Base-by-base conservation (phyloP, 1,284 basidiomycete species). In the Marasmius oreades region DNA sequence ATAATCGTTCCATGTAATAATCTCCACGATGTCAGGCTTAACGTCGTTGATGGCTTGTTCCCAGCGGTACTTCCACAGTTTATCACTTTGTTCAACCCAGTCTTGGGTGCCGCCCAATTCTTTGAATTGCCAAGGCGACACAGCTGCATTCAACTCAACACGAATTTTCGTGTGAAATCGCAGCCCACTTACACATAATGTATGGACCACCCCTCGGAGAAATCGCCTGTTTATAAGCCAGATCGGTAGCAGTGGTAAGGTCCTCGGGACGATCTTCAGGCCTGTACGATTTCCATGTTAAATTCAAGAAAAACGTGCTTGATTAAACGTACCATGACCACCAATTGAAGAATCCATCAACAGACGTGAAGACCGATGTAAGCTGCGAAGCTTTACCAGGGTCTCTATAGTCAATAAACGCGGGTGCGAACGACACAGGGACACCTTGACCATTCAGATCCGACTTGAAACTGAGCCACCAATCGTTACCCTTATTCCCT, bases 111-210 rank as follows among this genome's bases (percentile, higher is more conserved):
- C 61, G 23, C 63, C 68, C 56, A 76, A 69, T 61, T 76, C 74
- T 59, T 78, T 72, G 67, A 74, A 79, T 65, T 78, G 69, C 75
- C 76, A 78, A 1, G 77, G 76, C 22, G 73, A 74, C 7, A 76
- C 75, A 12, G 73, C 72, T 59, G 64, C 61, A 58, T 69, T 45
- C 11, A 63, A 62, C n/a, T n/a, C n/a, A n/a, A n/a, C n/a, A n/a
- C n/a, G n/a, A n/a, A n/a, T n/a, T n/a, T n/a, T n/a, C n/a, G n/a
- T n/a, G n/a, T n/a, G 67, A 67, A 5, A 63, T 62, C 5, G 34
- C 12, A 20, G 6, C 44, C 46, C n/a, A 70, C 62, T 61, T 51
- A 58, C 71, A 66, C 62, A 76, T 71, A 55, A 74, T 70, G 58
- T 69, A 72, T 0, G 69, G 70, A 7, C 70, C 69, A 37, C 58